Evolutionary conservation across 2,329 filamentous ascomycete genomes (phyloP), one percentile per base, ranked within the genome.

Genomic region (Fusarium buxicola): DNA sequence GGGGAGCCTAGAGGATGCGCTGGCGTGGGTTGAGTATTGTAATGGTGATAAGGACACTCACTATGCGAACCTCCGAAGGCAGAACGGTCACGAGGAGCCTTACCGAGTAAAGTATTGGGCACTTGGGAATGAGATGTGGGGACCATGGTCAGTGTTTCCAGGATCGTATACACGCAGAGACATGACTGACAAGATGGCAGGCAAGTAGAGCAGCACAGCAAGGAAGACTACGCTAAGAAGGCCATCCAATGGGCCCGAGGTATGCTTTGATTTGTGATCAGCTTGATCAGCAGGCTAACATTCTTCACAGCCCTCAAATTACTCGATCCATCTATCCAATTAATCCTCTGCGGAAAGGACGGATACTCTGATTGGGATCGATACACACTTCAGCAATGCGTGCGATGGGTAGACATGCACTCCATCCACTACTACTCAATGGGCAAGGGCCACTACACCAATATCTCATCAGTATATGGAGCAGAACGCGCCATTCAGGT

Each of bases 51-150:
- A 83, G 55, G 84, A 94, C 75, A 93, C 90, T 3, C 84, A 94
- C 79, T 94, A 92, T 72, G 91, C 91, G 54, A 93, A 94, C 71
- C 80, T 93, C 38, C 85, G 91, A 35, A 83, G 91, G 15, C 82
- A 88, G 67, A 89, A 94, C 76, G 91, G 91, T 7, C 87, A 86
- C 43, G 81, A 88, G 52, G 84, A 92, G 76, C 91, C 91, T 5
- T 94, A 94, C 76, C 87, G 88, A 58, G 72, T 93, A 66, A 92
- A 91, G 76, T 94, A 93, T 81, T 94, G 91, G 91, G 90, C 90
- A 3, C 83, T 94, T 21, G 91, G 91, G 5, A 94, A 94, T 75
- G 87, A 89, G 74, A 80, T 83, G 73, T 89, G 84, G 84, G 87
- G 87, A 9, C 84, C 85, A 28, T 89, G 81, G 58, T 61, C 13